phyloP scores from a whole-genome alignment of 768 basidiomycete species.

The Gelatoporia subvermispora region DNA sequence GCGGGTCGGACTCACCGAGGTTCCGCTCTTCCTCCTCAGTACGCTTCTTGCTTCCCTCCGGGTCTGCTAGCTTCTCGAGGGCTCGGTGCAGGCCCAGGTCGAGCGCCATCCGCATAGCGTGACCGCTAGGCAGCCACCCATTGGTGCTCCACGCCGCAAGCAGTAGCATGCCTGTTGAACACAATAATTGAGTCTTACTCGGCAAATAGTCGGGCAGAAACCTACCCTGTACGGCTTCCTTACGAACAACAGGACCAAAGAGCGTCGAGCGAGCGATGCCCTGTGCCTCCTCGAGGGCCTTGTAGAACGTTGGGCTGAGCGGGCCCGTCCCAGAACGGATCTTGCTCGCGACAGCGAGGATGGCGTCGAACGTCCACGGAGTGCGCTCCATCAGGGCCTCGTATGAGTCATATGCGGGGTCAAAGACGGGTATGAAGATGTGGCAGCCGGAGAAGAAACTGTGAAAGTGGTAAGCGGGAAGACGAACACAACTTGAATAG shows the following conservation, averaged over 20 bases:
- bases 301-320: constrained; percentile 81
- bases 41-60: constrained; percentile 49
- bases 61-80: constrained; percentile 84
- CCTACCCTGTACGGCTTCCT: constrained; percentile 89
- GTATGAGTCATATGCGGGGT: constrained; percentile 89
- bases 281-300: constrained; percentile 90
- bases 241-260: constrained; percentile 89
- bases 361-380: constrained; percentile 93
- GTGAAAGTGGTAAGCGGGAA: constrained; percentile 15
- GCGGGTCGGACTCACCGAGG: constrained; percentile 17
- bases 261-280: constrained; percentile 91
- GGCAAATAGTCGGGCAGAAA: constrained; percentile 3
- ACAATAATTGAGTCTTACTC: constrained; percentile 6
- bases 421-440: constrained; percentile 94
- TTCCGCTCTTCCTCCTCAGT: constrained; percentile 84
- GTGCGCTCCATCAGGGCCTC: constrained; percentile 88
- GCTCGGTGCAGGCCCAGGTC: constrained; percentile 92
- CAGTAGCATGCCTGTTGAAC: constrained; percentile 72
- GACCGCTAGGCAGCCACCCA: constrained; percentile 92
- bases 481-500: constrained; percentile 40
- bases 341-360: constrained; percentile 88
- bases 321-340: constrained; percentile 89
- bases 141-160: constrained; percentile 92
- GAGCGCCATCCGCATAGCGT: constrained; percentile 94
- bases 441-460: constrained; percentile 97